Conservation (phyloP, 2,329 filamentous ascomycete species). For the Septoria linicola region DNA sequence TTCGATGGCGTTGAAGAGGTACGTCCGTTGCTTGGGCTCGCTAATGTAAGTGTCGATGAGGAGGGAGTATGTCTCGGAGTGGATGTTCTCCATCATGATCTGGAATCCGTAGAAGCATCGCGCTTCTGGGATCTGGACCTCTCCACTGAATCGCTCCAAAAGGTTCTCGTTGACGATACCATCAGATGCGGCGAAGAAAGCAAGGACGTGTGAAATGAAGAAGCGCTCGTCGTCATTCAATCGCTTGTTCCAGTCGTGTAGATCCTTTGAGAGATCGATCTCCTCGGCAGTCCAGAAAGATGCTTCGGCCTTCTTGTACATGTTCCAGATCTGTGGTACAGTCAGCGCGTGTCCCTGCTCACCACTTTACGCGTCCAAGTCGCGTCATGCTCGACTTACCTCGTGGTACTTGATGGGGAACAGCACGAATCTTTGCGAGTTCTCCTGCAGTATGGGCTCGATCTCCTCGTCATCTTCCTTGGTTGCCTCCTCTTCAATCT, state of each 20-base stretch:
- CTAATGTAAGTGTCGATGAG: conserved; percentile 99
- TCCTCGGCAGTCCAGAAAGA: conserved; percentile 99
- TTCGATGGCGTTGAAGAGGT: conserved; percentile 98
- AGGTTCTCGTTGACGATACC: conserved; percentile 99
- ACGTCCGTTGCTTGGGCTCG: conserved; percentile 87
- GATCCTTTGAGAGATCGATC: conserved; percentile 97
- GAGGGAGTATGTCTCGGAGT: conserved; percentile 98
- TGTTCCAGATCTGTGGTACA: conserved; percentile 87
- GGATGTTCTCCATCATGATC: conserved; percentile 99
- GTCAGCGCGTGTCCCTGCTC: conserved; percentile 26
- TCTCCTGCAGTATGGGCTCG: conserved; percentile 92
- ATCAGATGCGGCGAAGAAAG: conserved; percentile 98
- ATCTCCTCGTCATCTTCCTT: conserved; percentile 66
- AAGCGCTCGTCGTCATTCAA: conserved; percentile 95
- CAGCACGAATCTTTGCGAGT: conserved; percentile 91
- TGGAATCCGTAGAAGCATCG: conserved; percentile 99
- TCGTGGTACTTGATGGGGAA: conserved; percentile 99
- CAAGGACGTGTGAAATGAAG: conserved; percentile 97
- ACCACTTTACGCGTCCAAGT: conserved; percentile 56
- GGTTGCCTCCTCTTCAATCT: conserved; percentile 51
- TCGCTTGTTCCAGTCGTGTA: conserved; percentile 98
- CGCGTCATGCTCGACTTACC: conserved; percentile 62
- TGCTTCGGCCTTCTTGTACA: conserved; percentile 99
- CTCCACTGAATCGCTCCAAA: conserved; percentile 92
- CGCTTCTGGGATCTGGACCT: conserved; percentile 96